Evolutionary conservation across 106 monocot genomes (phyloP).

Genomic region (Apostasia shenzhenica): DNA sequence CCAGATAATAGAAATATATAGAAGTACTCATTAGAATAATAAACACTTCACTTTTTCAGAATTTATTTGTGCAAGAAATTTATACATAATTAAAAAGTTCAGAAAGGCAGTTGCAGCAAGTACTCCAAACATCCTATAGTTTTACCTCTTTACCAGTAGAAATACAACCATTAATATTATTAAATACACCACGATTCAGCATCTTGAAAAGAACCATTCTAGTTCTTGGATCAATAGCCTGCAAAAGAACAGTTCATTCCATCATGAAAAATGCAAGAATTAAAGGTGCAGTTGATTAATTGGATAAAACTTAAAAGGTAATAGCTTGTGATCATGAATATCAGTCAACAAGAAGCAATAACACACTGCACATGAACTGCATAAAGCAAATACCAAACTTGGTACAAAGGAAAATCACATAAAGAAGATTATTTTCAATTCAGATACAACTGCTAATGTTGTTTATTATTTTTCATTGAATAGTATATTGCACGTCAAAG

Average conservation of each 20-base stretch:
- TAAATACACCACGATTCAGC: conserved; percentile 82
- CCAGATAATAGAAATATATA: background rate
- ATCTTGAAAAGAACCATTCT: conserved; percentile 97
- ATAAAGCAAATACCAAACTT: too few relatives aligned
- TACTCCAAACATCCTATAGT: background rate
- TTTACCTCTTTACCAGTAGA: conserved; percentile 98
- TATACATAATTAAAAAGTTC: background rate
- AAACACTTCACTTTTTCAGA: background rate
- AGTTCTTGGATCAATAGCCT: conserved; percentile 99
- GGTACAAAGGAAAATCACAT: too few relatives aligned
- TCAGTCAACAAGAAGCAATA: too few relatives aligned
- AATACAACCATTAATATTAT: conserved; percentile 94
- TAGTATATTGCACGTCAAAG: too few relatives aligned
- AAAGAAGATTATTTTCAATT: too few relatives aligned
- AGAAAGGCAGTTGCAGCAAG: background rate
- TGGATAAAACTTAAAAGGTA: too few relatives aligned
- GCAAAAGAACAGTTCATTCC: conserved; percentile 3
- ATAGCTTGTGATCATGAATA: too few relatives aligned
- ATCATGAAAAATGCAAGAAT: too few relatives aligned
- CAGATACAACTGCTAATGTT: too few relatives aligned
- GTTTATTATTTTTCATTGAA: too few relatives aligned
- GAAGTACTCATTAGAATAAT: background rate
- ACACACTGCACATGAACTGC: too few relatives aligned
- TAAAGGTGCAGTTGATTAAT: too few relatives aligned
- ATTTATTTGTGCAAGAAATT: background rate